Evolutionary conservation across 2,329 filamentous ascomycete species (phyloP), one percentile per base, ranked within the genome.

Genomic region (Stemphylium beticola): DNA sequence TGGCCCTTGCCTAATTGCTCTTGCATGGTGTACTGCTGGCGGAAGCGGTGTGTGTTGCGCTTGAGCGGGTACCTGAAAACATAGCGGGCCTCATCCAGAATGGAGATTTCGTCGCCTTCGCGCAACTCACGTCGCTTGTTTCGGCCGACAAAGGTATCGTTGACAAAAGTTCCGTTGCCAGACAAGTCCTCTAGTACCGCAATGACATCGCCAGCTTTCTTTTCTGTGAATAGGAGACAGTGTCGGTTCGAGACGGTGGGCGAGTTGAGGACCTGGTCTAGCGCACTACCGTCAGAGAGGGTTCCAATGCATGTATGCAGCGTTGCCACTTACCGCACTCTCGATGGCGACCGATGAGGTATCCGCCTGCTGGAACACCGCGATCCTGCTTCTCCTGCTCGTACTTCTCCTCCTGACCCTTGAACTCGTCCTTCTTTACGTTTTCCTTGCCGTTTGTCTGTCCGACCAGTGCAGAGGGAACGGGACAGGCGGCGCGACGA

Each of bases 101-200:
- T 87, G 6, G 90, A 89, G 45, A 99, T 90, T 74, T 98, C 93
- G 64, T 99, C 95, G 33, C 90, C 87, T 66, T 98, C 92, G 65
- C 92, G 83, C 24, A 99, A 82, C 73, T 96, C 92, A 54, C 93
- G 86, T 49, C 92, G 85, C 75, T 96, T 92, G 75, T 99, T 99
- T 46, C 93, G 88, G 20, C 95, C 95, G 20, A 99, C 86, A 26
- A 96, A 83, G 14, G 88, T 89, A 66, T 97, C 92, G 69, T 98
- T 98, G 66, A 99, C 89, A 72, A 93, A 99, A 0, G 96, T 99
- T 45, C 95, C 95, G 72, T 99, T 99, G 71, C 88, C 95, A 6
- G 95, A 99, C 17, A 98, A 79, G 74, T 99, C 95, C 74, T 99
- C 93, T 4, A 99, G 77, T 11, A 98, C 84, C 8, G 92, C 93